Evolutionary conservation across 495 filamentous ascomycete species (phyloP), one percentile per base, ranked within the genome.

Genomic region (Collariella sp.): DNA sequence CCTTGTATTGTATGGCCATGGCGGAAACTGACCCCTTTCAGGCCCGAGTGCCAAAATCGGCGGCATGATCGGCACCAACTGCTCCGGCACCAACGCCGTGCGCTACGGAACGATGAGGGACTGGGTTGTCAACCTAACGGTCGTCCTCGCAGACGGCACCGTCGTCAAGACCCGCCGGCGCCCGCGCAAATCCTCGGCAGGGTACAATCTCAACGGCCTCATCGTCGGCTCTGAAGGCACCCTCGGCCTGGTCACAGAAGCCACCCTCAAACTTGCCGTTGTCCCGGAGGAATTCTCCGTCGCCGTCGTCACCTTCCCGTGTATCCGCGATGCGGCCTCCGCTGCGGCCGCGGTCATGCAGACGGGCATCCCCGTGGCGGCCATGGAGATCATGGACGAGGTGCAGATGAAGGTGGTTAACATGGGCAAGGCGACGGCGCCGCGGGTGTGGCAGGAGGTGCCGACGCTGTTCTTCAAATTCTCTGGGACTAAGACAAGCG

Each of bases 401-500:
- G 84, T 89, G 0, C 84, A 88, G 65, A 90, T 91, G 87, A 70
- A 72, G 46, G 84, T 87, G 15, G 81, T 91, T 60, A 91, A 90
- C 64, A 71, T 82, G 44, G 77, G 82, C 26, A 85, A 85, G 1
- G 77, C 79, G 0, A 89, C 86, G 1, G 77, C 80, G 2, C 76
- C 76, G 15, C 73, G 81, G 36, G 75, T 76, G 24, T 90, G 85
- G 86, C 84, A 84, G 64, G 87, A 89, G 62, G 70, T 76, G 54
- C 87, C 87, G 1, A 89, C 87, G 7, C 73, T 91, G 9, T 91
- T 91, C 70, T 89, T 91, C 78, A 91, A 89, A 65, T 91, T 91
- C 62, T 77, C 80, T 1, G 87, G 86, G 20, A 89, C 86, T 7
- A 84, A 83, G 57, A 70, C 74, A 10, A 77, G 81, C 31, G 87